Evolutionary conservation across 2,329 filamentous ascomycete species (phyloP), one percentile per base, ranked within the genome.

Genomic region (Tolypocladium sp.): DNA sequence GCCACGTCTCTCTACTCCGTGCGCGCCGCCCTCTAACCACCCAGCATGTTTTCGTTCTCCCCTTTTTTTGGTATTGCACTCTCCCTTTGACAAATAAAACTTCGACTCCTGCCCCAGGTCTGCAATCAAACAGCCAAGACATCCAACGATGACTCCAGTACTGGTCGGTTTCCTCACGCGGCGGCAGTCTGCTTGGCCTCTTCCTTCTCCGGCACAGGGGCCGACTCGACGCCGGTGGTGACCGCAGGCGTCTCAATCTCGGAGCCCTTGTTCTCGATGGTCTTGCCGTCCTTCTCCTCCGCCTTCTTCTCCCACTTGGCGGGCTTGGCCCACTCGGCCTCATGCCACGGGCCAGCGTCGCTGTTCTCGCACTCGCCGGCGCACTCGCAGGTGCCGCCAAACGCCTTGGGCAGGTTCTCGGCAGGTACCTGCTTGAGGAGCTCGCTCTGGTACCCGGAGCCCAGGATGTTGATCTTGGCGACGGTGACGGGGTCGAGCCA

Each of bases 401-500:
- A 93, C 61, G 85, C 79, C 75, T 86, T 87, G 62, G 94, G 94
- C 62, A 99, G 81, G 78, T 96, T 97, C 82, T 97, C 92, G 57
- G 86, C 82, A 2, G 92, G 89, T 3, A 99, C 84, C 78, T 99
- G 94, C 60, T 79, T 82, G 62, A 96, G 80, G 59, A 99, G 80
- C 74, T 96, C 90, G 69, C 83, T 85, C 80, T 95, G 83, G 80
- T 97, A 97, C 61, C 84, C 80, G 64, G 79, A 77, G 64, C 92
- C 91, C 44, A 97, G 82, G 59, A 99, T 87, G 76, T 96, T 86
- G 71, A 99, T 99, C 85, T 99, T 99, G 72, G 88, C 82, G 62
- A 96, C 92, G 55, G 94, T 99, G 70, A 99, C 92, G 57, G 94
- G 94, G 77, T 99, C 94, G 69, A 99, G 83, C 85, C 94, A 97